These are phyloP conservation scores for Penicillium argentinense DNA, from an alignment of 495 filamentous ascomycete species.

Conservation along the genomic window DNA sequence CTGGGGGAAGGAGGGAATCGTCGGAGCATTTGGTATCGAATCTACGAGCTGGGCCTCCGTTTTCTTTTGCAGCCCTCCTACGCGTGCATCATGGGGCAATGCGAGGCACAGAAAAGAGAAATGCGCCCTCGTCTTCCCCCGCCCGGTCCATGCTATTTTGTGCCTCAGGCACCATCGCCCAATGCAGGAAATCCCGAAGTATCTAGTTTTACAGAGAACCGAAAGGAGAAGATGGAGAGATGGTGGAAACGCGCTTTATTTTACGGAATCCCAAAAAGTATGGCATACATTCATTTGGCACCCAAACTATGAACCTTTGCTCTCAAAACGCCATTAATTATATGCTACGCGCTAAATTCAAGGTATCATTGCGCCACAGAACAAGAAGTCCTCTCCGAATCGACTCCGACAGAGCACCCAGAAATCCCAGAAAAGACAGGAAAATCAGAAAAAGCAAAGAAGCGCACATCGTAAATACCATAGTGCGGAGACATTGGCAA, in stretches of 20 bases:
- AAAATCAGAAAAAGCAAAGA: not conserved
- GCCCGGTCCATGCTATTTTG: not conserved
- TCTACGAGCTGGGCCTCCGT: not conserved
- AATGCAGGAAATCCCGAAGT: no score
- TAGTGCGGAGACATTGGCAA: no score
- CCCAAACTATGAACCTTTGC: conserved; percentile 1
- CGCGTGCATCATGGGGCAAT: not conserved
- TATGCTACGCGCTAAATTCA: conserved; percentile 23
- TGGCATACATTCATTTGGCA: not conserved
- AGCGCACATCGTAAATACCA: conserved; percentile 2
- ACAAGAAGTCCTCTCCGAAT: no score
- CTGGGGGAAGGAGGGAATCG: not conserved
- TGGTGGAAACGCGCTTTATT: no score
- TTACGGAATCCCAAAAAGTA: no score
- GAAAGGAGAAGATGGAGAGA: no score
- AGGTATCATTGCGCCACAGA: conserved; percentile 14
- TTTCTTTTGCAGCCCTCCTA: not conserved
- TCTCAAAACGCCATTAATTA: conserved; percentile 10
- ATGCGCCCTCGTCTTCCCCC: not conserved
- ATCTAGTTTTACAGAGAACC: no score
- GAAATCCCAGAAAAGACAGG: not conserved
- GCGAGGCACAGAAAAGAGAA: conserved; percentile 1
- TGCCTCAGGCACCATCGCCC: conserved; percentile 1
- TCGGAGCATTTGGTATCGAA: not conserved
- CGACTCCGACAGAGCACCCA: no score